Base-by-base conservation (phyloP, 306 rosid species). In the Casuarina glauca region DNA sequence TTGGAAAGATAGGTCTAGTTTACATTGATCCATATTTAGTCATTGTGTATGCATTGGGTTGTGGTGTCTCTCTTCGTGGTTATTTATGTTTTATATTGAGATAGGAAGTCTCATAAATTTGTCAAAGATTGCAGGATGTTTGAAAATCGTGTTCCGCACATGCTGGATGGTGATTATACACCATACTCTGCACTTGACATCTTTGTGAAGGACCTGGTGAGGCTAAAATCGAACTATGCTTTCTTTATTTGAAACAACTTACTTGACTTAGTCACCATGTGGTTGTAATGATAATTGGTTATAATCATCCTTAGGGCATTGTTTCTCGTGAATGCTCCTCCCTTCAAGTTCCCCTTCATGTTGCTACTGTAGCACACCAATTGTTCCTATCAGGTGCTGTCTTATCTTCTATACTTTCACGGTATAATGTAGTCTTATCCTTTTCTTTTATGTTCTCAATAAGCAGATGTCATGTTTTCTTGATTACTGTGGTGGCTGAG, bases 91-190 rank as follows among this genome's bases (percentile, higher is more conserved):
- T 66, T 66, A 1, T 17, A n/a, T 35, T 58, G 43, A 58, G 76
- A 48, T 51, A 67, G 4, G 63, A 36, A 32, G 70, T 32, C 46
- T 48, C 72, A 60, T 70, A 19, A n/a, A 41, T 70, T 41, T 64
- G 17, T 39, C 10, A 8, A 41, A 41, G 45, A 39, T 64, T 77
- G 78, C 87, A 94, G 98, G 98, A 90, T 90, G 94, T 83, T 94
- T 82, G 97, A 92, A 87, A 92, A 92, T 72, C 97, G 98, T 73
- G 98, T 87, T 83, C 98, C 94, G 0, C 98, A 94, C 88, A 94
- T 94, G 97, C 79, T 94, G 81, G 89, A 90, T 72, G 84, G 93
- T 83, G 98, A 94, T 84, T 94, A 92, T 83, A 92, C 93, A 75
- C 98, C 97, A 32, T 89, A 86, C 84, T 94, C 98, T 68, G 97